phyloP scores from a whole-genome alignment of 169 alveolate species.

The Plasmodium yoelii region DNA sequence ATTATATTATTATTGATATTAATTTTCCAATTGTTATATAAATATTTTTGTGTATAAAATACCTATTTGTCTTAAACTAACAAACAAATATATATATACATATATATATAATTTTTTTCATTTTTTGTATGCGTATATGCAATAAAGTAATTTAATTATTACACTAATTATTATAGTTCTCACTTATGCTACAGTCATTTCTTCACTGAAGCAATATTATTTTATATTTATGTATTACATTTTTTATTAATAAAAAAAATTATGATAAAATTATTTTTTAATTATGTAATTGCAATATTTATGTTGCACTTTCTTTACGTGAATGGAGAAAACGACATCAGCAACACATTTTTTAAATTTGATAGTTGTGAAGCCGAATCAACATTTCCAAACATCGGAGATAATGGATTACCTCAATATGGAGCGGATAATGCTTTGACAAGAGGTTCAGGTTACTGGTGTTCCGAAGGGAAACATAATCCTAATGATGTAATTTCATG shows the following conservation, averaged over 20 bases:
- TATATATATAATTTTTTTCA: not conserved
- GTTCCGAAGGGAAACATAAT: slow-evolving; percentile 83
- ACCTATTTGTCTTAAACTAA: not conserved
- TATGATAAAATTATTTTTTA: slow-evolving; percentile 60
- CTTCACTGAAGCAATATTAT: too few species aligned
- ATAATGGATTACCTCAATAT: slow-evolving; percentile 83
- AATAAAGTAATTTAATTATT: too few species aligned
- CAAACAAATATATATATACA: not conserved
- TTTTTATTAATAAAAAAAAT: slow-evolving; percentile 16
- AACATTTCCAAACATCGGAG: slow-evolving; percentile 77
- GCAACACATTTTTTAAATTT: slow-evolving; percentile 70
- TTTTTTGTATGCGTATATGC: not conserved
- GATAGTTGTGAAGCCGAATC: slow-evolving; percentile 62
- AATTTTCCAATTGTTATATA: too few species aligned
- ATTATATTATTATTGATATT: too few species aligned
- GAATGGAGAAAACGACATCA: slow-evolving; percentile 62
- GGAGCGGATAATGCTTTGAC: slow-evolving; percentile 86
- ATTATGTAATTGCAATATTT: slow-evolving; percentile 21
- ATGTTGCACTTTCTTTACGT: slow-evolving; percentile 37
- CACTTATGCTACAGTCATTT: too few species aligned
- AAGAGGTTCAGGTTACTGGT: slow-evolving; percentile 86
- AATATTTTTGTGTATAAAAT: too few species aligned
- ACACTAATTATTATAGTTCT: too few species aligned
- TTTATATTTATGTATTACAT: not conserved
- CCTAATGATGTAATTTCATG: slow-evolving; percentile 79